Conservation (phyloP, 2,329 filamentous ascomycete genomes). For the Plenodomus biglobosus region DNA sequence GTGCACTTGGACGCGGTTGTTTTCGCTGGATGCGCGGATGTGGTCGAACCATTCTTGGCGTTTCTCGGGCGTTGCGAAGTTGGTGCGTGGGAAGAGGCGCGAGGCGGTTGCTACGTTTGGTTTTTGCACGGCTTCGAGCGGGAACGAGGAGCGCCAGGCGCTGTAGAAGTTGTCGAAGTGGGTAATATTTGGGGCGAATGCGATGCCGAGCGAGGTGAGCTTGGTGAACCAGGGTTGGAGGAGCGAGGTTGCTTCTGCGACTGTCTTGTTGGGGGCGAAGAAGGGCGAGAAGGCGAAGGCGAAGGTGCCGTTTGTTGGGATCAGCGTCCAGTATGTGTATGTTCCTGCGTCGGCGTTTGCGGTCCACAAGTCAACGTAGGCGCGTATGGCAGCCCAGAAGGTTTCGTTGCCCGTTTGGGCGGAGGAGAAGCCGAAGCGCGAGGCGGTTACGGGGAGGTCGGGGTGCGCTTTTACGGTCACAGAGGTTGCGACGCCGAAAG, state of each 20-base stretch:
- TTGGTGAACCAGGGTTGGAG: conserved; percentile 38
- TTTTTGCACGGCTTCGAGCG: conserved; percentile 39
- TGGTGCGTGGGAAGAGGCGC: conserved; percentile 37
- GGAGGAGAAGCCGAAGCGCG: conserved; percentile 37
- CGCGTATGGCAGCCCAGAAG: conserved; percentile 39
- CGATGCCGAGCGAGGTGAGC: conserved; percentile 31
- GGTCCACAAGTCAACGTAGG: conserved; percentile 36
- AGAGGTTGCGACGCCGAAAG: conserved; percentile 38
- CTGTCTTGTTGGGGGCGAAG: conserved; percentile 38
- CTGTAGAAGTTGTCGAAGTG: conserved; percentile 37
- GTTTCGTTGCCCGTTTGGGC: conserved; percentile 37
- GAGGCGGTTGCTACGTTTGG: conserved; percentile 39
- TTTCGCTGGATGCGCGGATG: conserved; percentile 37
- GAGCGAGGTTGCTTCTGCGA: conserved; percentile 32
- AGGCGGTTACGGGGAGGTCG: conserved; percentile 34
- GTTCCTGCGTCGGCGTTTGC: conserved; percentile 42
- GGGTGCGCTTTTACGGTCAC: conserved; percentile 42
- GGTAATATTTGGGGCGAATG: conserved; percentile 39
- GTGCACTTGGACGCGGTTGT: conserved; percentile 38
- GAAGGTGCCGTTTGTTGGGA: conserved; percentile 38
- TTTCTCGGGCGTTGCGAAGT: conserved; percentile 37
- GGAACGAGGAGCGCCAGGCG: conserved; percentile 39
- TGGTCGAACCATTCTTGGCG: conserved; percentile 33
- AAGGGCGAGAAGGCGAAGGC: conserved; percentile 40
- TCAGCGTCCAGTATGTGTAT: conserved; percentile 38